These are phyloP conservation scores for Collybiopsis luxurians DNA, from an alignment of 768 basidiomycete species.

Conservation along the genomic window DNA sequence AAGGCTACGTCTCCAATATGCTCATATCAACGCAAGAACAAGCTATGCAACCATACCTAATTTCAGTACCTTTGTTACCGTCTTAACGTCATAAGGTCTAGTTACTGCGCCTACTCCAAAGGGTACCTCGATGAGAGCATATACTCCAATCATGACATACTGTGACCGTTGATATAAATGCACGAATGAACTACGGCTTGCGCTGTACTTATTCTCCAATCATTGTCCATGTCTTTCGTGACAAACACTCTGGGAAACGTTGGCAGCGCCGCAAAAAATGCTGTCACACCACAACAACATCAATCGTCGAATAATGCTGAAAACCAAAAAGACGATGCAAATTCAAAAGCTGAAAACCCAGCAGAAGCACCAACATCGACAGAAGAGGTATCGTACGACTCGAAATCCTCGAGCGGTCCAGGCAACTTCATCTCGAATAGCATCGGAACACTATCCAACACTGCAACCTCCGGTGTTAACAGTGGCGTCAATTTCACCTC, in stretches of 20 bases:
- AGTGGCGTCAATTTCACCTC: slow-evolving; percentile 5
- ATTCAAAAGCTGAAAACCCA: background rate
- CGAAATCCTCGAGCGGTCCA: background rate
- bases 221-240: background rate
- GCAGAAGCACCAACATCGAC: too few species aligned
- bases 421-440: background rate
- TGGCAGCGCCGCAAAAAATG: slow-evolving; percentile 1
- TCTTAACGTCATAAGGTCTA: slow-evolving; percentile 2
- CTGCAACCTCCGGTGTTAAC: background rate
- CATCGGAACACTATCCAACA: background rate
- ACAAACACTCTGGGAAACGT: slow-evolving; percentile 1
- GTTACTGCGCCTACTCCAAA: too few species aligned
- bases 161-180: background rate
- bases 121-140: background rate
- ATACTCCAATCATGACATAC: slow-evolving; percentile 3
- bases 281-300: background rate
- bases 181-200: background rate
- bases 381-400: too few species aligned
- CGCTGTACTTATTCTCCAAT: background rate
- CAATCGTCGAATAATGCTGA: background rate
- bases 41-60: too few species aligned
- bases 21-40: too few species aligned
- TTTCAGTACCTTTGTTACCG: too few species aligned
- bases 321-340: background rate
- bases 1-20: too few species aligned